These are phyloP conservation scores for Vigna hirtella DNA, from an alignment of 306 rosid genomes.

Conservation along the genomic window DNA sequence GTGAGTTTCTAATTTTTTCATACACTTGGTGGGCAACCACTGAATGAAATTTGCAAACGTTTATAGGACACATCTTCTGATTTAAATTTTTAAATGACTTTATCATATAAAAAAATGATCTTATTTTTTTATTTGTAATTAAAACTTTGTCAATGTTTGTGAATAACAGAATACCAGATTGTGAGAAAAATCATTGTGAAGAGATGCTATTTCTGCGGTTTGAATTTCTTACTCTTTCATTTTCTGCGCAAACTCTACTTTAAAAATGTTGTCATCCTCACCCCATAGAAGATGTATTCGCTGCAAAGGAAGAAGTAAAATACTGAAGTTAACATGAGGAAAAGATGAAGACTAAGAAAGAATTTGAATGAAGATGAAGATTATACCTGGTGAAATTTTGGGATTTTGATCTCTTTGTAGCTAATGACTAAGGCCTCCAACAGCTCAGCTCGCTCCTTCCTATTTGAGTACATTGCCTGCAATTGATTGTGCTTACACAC, in stretches of 20 bases:
- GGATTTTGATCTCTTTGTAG: conserved; percentile 55
- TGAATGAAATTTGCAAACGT: no score
- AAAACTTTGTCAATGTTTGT: no score
- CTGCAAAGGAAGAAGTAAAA: conserved; percentile 44
- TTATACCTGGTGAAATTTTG: conserved; percentile 66
- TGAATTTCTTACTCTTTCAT: conserved; percentile 62
- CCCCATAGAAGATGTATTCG: conserved; percentile 81
- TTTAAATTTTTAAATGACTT: no score
- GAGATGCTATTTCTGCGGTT: no score
- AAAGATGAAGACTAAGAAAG: neutral
- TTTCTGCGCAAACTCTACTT: conserved; percentile 55
- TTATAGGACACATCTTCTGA: no score
- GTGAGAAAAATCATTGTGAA: no score
- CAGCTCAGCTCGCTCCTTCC: conserved; percentile 77
- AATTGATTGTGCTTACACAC: neutral
- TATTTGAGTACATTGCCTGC: conserved; percentile 73
- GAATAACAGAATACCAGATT: no score
- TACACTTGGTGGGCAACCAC: no score
- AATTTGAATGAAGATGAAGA: neutral
- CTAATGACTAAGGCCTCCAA: conserved; percentile 57
- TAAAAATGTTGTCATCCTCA: conserved; percentile 69
- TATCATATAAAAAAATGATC: no score
- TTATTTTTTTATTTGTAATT: no score
- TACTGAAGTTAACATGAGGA: neutral
- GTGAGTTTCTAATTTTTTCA: no score